Percentiles rank a stretch among this genome's conserved stretches.
phyloP scores from a whole-genome alignment of 2,329 filamentous ascomycete species.

The Cladophialophora carrionii region DNA sequence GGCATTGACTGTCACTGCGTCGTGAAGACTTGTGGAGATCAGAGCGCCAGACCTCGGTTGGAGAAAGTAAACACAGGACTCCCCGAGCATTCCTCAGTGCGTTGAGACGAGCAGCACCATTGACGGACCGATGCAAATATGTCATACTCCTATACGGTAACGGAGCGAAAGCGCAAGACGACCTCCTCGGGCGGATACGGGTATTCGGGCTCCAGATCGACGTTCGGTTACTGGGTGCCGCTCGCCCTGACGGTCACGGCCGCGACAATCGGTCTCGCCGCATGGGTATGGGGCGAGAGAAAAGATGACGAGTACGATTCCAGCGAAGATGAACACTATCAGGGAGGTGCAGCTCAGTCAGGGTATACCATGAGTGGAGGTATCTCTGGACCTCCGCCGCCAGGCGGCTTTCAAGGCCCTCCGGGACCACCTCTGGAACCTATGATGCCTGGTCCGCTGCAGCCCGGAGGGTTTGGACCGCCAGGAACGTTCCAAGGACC shows the following conservation, averaged over 20 bases:
- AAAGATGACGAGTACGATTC: conserved; percentile 67
- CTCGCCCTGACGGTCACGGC: conserved; percentile 83
- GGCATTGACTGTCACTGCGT: neutral
- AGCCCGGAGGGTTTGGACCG: conserved; percentile 38
- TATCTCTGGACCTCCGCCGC: conserved; percentile 41
- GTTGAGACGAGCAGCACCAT: neutral
- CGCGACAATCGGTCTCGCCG: conserved; percentile 81
- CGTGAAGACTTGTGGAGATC: neutral
- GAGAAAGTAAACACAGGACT: conserved; percentile 24
- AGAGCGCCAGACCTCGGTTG: conserved; percentile 21
- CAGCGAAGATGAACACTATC: conserved; percentile 60
- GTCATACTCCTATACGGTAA: conserved; percentile 37
- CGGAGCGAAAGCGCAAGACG: conserved; percentile 35
- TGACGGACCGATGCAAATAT: conserved; percentile 15
- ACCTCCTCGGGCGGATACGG: conserved; percentile 44
- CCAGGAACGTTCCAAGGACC: conserved; percentile 40
- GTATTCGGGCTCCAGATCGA: conserved; percentile 47
- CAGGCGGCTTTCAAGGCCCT: conserved; percentile 35
- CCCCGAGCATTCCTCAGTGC: neutral
- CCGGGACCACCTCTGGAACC: conserved; percentile 22
- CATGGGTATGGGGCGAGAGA: conserved; percentile 93
- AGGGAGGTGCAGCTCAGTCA: conserved; percentile 55
- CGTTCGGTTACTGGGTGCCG: conserved; percentile 78
- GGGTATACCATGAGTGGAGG: conserved; percentile 43
- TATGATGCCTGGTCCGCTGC: conserved; percentile 36